Evolutionary conservation across 1,284 basidiomycete species (phyloP), one percentile per base, ranked within the genome.

Genomic region (Albatrellus sp.): DNA sequence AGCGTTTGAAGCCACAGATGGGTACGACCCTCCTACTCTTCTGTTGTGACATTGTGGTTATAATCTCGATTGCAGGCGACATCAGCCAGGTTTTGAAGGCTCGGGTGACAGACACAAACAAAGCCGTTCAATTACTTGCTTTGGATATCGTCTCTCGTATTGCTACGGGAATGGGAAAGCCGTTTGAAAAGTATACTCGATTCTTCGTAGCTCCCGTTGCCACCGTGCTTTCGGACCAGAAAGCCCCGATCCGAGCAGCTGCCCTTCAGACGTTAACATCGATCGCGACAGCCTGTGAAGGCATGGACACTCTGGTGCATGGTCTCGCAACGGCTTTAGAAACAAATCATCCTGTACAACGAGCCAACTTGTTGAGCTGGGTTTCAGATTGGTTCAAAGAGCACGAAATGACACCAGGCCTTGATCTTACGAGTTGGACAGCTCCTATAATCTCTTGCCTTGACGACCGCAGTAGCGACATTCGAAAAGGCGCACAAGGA

Each of bases 101-200:
- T 28, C 79, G 96, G 47, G 81, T 96, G 37, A 77, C 75, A 10
- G 96, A 99, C 60, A 86, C 85, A 42, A 99, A 99, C 66, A 89
- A 98, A 58, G 80, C 88, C 16, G 93, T 98, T 42, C 93, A 98
- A 60, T 69, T 73, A 24, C 72, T 97, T 37, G 89, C 94, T 14
- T 73, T 99, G 16, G 92, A 96, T 56, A 84, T 96, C 48, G 80
- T 97, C 43, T 72, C 82, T 35, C 85, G 90, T 40, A 83, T 98
- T 49, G 91, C 96, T 1, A 78, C 73, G 0, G 93, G 90, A 1
- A 97, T 98, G 90, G 91, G 91, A 41, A 90, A 85, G 57, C 78
- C 88, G 0, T 98, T 99, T 58, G 94, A 98, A 54, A 93, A 89
- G 58, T 76, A 94, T 53, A 75, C 77, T 3, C 80, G 82, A 20